These are phyloP conservation scores for Pinus taeda DNA, from an alignment of 75 land plant species.

Conservation along the genomic window DNA sequence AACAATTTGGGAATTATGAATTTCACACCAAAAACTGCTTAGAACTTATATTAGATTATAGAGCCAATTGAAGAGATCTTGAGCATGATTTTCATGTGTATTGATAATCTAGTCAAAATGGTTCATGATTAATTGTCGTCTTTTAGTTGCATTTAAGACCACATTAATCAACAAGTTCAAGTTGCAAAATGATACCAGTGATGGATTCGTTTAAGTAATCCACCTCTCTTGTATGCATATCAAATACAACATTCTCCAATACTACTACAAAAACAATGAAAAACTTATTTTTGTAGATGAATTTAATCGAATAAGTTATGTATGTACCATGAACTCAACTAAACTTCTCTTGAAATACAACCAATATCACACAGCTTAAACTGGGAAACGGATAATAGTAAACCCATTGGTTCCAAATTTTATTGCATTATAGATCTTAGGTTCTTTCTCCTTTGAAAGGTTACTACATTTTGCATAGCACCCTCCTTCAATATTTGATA, in stretches of 20 bases:
- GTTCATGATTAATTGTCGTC: not conserved
- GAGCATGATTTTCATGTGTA: too few species aligned
- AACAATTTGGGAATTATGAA: not conserved
- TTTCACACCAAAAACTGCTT: not conserved
- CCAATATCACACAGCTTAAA: too few species aligned
- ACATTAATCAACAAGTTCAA: not conserved
- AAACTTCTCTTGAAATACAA: not conserved
- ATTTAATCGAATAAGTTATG: not conserved
- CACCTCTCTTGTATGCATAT: conserved; percentile 37
- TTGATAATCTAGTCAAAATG: not conserved
- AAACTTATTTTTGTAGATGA: not conserved
- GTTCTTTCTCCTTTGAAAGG: conserved; percentile 33
- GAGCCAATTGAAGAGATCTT: too few species aligned
- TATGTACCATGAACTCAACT: not conserved
- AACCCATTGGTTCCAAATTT: conserved; percentile 37
- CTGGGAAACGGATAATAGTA: not conserved
- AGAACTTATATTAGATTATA: not conserved
- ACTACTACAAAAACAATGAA: conserved; percentile 10
- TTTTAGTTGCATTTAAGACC: too few species aligned
- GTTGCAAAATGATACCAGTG: conserved; percentile 16
- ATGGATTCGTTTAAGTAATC: conserved; percentile 28
- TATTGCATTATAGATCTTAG: conserved; percentile 56
- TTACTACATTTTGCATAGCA: conserved; percentile 48
- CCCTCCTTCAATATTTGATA: conserved; percentile 42
- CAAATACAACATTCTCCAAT: conserved; percentile 44